Evolutionary conservation across 1,284 basidiomycete species (phyloP).

Genomic region (Malassezia equina): DNA sequence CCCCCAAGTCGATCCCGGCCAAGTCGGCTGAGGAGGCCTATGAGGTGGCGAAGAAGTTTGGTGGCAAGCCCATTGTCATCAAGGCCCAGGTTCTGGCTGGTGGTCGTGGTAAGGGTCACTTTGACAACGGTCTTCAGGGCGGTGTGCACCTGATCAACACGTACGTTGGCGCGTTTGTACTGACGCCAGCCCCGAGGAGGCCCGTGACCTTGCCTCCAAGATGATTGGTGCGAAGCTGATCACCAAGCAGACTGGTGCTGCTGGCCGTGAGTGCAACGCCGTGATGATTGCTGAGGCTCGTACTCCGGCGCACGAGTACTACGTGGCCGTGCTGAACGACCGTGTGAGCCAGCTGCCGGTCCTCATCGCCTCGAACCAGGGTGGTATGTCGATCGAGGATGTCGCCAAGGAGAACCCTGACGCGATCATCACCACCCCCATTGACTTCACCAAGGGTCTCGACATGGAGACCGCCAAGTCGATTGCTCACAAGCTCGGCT

Average conservation of each 20-base stretch:
- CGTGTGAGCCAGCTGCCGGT: slow-evolving; percentile 79
- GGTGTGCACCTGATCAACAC: slow-evolving; percentile 90
- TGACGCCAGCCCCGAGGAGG: slow-evolving; percentile 68
- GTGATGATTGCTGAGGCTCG: slow-evolving; percentile 97
- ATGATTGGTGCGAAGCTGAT: slow-evolving; percentile 95
- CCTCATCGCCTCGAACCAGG: slow-evolving; percentile 80
- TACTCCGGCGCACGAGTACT: slow-evolving; percentile 91
- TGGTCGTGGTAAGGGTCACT: slow-evolving; percentile 95
- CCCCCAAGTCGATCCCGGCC: slow-evolving; percentile 82
- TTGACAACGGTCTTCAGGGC: slow-evolving; percentile 89
- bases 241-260: slow-evolving; percentile 95
- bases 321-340: slow-evolving; percentile 93
- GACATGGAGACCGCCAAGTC: slow-evolving; percentile 62
- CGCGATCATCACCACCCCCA: slow-evolving; percentile 91
- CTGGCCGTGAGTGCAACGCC: slow-evolving; percentile 84
- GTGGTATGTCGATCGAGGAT: slow-evolving; percentile 80
- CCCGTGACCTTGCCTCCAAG: slow-evolving; percentile 72
- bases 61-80: slow-evolving; percentile 55
- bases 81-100: slow-evolving; percentile 98
- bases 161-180: slow-evolving; percentile 52
- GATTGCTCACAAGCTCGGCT: slow-evolving; percentile 82
- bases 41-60: slow-evolving; percentile 76
- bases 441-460: slow-evolving; percentile 77
- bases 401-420: slow-evolving; percentile 93
- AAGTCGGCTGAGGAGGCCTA: slow-evolving; percentile 81